phyloP scores from a whole-genome alignment of 2,329 filamentous ascomycete genomes.

The Colletotrichum karsti region DNA sequence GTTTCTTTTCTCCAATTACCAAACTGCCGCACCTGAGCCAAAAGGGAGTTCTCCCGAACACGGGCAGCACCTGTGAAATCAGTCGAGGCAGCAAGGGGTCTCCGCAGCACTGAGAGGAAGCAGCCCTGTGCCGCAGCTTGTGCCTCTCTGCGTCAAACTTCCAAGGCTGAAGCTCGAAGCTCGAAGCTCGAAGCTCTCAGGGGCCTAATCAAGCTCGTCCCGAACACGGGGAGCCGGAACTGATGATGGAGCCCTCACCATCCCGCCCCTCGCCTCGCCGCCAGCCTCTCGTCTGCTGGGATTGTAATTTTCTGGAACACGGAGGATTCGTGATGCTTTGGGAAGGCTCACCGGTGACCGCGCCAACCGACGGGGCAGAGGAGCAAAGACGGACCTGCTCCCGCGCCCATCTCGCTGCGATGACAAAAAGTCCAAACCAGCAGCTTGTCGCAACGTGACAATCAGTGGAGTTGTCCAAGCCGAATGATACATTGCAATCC shows the following conservation, averaged over 20 bases:
- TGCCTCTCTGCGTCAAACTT: no score
- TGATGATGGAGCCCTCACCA: not conserved
- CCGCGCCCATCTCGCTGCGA: not conserved
- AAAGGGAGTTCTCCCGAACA: not conserved
- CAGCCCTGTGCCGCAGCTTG: not conserved
- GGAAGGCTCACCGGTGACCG: slow-evolving; percentile 25
- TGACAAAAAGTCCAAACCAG: slow-evolving; percentile 2
- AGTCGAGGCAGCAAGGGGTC: slow-evolving; percentile 6
- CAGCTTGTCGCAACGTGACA: slow-evolving; percentile 19
- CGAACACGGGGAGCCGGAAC: slow-evolving; percentile 21
- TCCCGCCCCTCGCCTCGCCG: slow-evolving; percentile 10
- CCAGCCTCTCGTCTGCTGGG: not conserved
- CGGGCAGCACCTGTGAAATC: not conserved
- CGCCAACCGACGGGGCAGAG: slow-evolving; percentile 22
- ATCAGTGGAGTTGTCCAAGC: slow-evolving; percentile 15
- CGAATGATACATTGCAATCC: slow-evolving; percentile 16
- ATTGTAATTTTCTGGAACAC: slow-evolving; percentile 4
- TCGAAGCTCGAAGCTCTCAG: not conserved
- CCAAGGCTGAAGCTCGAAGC: not conserved
- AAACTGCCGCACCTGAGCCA: not conserved
- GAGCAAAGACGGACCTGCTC: not conserved
- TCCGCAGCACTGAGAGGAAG: not conserved
- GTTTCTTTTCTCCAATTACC: not conserved
- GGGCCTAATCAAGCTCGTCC: slow-evolving; percentile 7
- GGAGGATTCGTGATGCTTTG: slow-evolving; percentile 8